phyloP scores from a whole-genome alignment of 805 yeast genomes.

The Candida peoriensis region DNA sequence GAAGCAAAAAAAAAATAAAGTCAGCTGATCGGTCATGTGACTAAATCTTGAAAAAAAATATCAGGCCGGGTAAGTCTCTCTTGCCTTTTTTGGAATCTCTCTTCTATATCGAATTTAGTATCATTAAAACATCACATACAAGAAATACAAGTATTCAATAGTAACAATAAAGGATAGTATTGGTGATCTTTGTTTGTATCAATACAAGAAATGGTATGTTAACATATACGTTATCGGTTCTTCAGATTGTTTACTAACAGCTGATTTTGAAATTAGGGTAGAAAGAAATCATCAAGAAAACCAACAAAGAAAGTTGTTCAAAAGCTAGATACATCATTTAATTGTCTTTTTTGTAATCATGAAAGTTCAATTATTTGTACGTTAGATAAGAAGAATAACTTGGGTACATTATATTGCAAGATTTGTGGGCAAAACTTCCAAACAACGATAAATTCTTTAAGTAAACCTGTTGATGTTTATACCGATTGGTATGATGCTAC shows the following conservation, averaged over 20 bases:
- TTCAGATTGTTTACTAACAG: conserved; percentile 1
- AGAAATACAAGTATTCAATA: no score
- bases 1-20: no score
- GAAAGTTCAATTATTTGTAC: conserved; percentile 87
- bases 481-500: conserved; percentile 99
- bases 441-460: conserved; percentile 66
- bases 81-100: no score
- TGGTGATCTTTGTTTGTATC: no score
- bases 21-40: no score
- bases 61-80: no score
- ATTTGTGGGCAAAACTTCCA: conserved; percentile 94
- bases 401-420: conserved; percentile 84
- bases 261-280: conserved; percentile 43
- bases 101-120: no score
- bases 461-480: conserved; percentile 91
- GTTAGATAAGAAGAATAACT: conserved; percentile 77
- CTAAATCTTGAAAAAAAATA: no score
- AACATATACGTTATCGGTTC: no score
- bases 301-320: conserved; percentile 78
- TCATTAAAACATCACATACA: no score
- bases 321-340: conserved; percentile 74
- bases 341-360: conserved; percentile 93
- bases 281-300: conserved; percentile 79
- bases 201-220: no score
- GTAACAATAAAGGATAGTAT: no score